Conservation (phyloP, 108 stramenopile species). For the Fragilariopsis cylindrus region DNA sequence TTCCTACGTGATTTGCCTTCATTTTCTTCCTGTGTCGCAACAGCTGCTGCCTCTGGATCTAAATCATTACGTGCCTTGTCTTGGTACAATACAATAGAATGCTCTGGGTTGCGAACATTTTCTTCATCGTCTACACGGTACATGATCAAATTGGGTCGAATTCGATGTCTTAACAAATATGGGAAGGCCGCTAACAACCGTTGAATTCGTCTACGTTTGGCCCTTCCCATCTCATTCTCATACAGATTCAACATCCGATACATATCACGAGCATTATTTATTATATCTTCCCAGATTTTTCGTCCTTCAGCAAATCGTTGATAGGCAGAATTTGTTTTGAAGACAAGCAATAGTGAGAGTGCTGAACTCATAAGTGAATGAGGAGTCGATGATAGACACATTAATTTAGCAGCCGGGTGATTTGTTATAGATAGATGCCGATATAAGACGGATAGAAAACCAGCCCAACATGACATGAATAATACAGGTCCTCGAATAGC, state of each 20-base stretch:
- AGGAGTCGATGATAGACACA: constrained; percentile 60
- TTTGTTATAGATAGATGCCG: constrained; percentile 31
- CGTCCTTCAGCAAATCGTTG: constrained; percentile 92
- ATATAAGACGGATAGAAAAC: constrained; percentile 59
- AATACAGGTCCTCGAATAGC: constrained; percentile 74
- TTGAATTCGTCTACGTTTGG: constrained; percentile 64
- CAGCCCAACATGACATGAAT: constrained; percentile 65
- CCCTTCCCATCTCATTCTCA: constrained; percentile 74
- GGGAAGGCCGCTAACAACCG: constrained; percentile 81
- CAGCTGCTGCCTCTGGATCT: constrained; percentile 35
- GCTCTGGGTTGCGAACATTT: constrained; percentile 69
- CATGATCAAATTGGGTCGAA: constrained; percentile 76
- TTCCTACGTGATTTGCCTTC: constrained; percentile 52
- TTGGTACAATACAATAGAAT: constrained; percentile 76
- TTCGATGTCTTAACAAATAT: constrained; percentile 77
- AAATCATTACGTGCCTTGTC: constrained; percentile 43
- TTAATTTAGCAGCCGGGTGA: constrained; percentile 31
- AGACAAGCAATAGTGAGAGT: constrained; percentile 86
- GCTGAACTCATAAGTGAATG: constrained; percentile 86
- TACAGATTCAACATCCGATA: constrained; percentile 82
- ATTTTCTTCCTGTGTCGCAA: constrained; percentile 71
- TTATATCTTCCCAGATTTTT: constrained; percentile 78
- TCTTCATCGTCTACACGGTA: constrained; percentile 60
- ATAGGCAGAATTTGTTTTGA: constrained; percentile 91
- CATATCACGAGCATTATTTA: constrained; percentile 73